Conservation (phyloP, 2,329 filamentous ascomycete species). For the Claviceps sp. region DNA sequence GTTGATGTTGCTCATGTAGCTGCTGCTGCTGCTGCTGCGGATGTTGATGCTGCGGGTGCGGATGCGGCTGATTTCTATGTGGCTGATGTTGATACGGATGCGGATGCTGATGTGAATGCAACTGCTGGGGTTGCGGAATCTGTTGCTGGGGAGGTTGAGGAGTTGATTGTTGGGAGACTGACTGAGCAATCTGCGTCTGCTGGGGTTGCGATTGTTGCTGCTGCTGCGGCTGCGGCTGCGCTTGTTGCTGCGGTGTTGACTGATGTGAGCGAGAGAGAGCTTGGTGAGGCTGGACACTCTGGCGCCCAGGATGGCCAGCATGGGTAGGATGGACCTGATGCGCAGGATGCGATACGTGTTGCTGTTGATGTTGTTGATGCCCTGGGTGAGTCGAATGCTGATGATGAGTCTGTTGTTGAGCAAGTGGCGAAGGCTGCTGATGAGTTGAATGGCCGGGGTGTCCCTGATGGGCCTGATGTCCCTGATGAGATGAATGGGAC, state of each 20-base stretch:
- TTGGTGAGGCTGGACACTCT: constrained; percentile 12
- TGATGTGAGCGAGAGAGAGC: constrained; percentile 15
- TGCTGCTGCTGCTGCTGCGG: constrained; percentile 13
- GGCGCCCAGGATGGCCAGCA: constrained; percentile 13
- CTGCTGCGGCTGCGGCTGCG: constrained; percentile 15
- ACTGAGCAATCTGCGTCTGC: constrained; percentile 2
- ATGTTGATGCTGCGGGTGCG: neutral
- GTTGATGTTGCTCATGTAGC: constrained; percentile 17
- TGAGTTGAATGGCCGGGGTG: constrained; percentile 15
- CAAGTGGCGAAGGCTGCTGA: constrained; percentile 9
- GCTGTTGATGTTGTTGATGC: constrained; percentile 13
- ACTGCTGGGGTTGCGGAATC: constrained; percentile 5
- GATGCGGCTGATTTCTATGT: constrained; percentile 12
- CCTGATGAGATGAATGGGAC: constrained; percentile 15
- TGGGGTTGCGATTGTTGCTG: constrained; percentile 16
- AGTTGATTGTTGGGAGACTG: constrained; percentile 9
- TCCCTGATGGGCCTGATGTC: constrained; percentile 15
- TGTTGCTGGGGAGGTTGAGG: constrained; percentile 14
- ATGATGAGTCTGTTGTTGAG: constrained; percentile 15
- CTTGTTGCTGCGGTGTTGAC: constrained; percentile 13
- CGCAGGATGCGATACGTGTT: constrained; percentile 12
- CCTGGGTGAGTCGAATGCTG: constrained; percentile 8
- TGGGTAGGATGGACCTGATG: constrained; percentile 13
- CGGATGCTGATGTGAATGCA: constrained; percentile 12
- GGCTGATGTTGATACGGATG: constrained; percentile 14